Conservation (phyloP, 2,329 filamentous ascomycete genomes). For the Alternaria sp. region DNA sequence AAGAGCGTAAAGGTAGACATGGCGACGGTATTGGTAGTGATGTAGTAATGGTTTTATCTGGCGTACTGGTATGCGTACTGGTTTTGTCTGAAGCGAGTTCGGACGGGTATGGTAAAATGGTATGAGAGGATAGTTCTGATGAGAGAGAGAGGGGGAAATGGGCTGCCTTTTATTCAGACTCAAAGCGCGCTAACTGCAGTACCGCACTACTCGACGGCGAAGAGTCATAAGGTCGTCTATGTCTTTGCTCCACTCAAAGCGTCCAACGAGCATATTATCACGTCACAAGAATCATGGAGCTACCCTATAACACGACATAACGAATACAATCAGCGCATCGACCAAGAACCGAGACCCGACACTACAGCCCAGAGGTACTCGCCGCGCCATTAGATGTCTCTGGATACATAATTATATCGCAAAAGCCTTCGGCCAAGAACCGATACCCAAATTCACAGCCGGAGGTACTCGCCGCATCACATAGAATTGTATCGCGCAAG, state of each 20-base stretch:
- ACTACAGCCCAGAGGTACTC: not conserved
- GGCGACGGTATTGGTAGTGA: not conserved
- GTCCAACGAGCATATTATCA: not conserved
- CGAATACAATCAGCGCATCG: not conserved
- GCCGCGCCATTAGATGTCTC: not conserved
- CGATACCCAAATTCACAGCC: not conserved
- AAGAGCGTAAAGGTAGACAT: slow-evolving; percentile 5
- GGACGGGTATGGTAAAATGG: not conserved
- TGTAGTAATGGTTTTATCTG: not conserved
- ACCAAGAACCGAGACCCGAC: not conserved
- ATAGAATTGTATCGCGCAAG: not conserved
- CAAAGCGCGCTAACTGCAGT: not conserved
- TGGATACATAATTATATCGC: not conserved
- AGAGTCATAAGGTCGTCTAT: not conserved
- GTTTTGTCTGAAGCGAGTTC: not conserved
- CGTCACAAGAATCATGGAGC: not conserved
- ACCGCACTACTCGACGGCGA: not conserved
- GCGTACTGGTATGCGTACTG: not conserved
- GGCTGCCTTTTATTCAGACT: not conserved
- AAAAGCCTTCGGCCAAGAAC: not conserved
- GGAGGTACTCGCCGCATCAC: not conserved
- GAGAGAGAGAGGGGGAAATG: not conserved
- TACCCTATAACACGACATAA: not conserved
- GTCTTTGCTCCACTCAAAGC: not conserved
- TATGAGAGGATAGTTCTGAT: not conserved